phyloP scores from a whole-genome alignment of 2,329 filamentous ascomycete species.

The Sarocladiaceae sp. region DNA sequence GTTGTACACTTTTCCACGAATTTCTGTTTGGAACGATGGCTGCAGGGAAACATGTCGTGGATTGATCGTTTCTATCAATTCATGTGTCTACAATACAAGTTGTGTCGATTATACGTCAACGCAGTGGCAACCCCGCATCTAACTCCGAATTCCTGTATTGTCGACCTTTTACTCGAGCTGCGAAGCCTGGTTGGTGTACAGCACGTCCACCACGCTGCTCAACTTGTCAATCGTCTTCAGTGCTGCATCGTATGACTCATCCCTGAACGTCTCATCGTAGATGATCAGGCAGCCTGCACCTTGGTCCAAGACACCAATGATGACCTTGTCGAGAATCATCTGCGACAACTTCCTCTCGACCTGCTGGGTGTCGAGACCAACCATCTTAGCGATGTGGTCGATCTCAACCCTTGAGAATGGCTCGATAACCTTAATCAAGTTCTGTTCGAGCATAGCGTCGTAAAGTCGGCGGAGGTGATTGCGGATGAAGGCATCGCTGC shows the following conservation, averaged over 20 bases:
- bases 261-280: conserved; percentile 89
- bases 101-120: not conserved
- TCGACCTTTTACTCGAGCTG: conserved; percentile 94
- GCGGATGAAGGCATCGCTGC: conserved; percentile 91
- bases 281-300: conserved; percentile 97
- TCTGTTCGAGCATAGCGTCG: conserved; percentile 98
- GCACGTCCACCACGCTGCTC: conserved; percentile 92
- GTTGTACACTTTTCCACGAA: not conserved
- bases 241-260: conserved; percentile 91
- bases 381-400: conserved; percentile 94
- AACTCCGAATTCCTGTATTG: no score
- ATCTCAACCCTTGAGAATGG: conserved; percentile 97
- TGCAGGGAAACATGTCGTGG: not conserved
- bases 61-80: not conserved
- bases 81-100: conserved; percentile 6
- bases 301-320: conserved; percentile 95
- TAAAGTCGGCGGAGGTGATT: conserved; percentile 94
- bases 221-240: conserved; percentile 95
- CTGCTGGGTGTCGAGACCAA: conserved; percentile 90
- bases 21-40: not conserved
- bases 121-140: not conserved
- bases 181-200: conserved; percentile 97
- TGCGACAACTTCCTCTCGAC: conserved; percentile 97
- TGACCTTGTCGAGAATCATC: conserved; percentile 99
- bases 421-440: conserved; percentile 99